Base-by-base conservation (phyloP, 2,329 filamentous ascomycete species). In the Curvularia lunata region DNA sequence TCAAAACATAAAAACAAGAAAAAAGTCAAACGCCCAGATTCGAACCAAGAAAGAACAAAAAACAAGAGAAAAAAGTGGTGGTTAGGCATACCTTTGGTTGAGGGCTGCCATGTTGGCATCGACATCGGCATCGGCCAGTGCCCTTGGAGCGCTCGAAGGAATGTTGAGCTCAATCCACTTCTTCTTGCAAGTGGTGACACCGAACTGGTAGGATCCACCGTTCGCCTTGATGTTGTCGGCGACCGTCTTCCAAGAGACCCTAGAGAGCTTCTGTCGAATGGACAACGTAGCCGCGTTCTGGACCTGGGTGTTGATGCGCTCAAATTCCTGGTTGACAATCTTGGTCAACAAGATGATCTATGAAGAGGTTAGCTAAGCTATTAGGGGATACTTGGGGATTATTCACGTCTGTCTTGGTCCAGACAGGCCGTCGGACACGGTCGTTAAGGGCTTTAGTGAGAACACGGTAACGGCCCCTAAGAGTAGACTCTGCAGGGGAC, bases 401-500 rank as follows among this genome's bases (percentile, higher is more conserved):
- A 82, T 88, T 82, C 75, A 91, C 89, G 77, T 92, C 89, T 1
- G 78, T 75, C 0, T 80, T 77, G 0, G 74, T 80, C 89, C 89
- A 92, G 56, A 82, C 75, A 0, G 90, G 89, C 73, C 85, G 87
- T 7, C 90, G 81, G 2, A 90, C 84, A 5, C 90, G 80, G 55
- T 85, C 81, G 32, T 83, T 80, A 65, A 85, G 85, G 12, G 77
- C 75, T 77, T 91, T 91, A 7, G 85, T 90, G 66, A 91, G 73
- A 2, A 83, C 85, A 4, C 90, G 81, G 64, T 84, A 86, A 0
- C 89, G 83, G 0, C 90, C 90, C 13, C 90, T 83, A 37, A 93
- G 80, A 0, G 90, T 92, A 10, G 88, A 90, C 75, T 91, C 89
- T 1, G 88, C 86, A 66, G 90, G 87, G 0, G 71, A 75, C 62